phyloP scores from a whole-genome alignment of 805 yeast species.

The Candida railenensis region DNA sequence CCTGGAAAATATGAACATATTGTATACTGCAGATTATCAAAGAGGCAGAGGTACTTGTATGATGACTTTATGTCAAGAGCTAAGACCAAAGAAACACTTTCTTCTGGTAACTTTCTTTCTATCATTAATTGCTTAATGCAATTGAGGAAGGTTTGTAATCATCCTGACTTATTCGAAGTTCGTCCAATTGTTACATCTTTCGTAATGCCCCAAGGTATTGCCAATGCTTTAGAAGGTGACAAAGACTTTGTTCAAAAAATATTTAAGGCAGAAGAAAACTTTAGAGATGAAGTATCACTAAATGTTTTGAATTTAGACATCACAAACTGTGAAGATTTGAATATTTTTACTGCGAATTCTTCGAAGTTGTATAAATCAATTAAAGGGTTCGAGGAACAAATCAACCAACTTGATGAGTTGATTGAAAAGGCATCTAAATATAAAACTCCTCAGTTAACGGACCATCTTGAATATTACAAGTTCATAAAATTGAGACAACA shows the following conservation, averaged over 20 bases:
- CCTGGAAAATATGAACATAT: constrained; percentile 97
- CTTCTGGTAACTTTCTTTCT: constrained; percentile 90
- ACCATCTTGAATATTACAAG: constrained; percentile 59
- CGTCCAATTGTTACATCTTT: constrained; percentile 92
- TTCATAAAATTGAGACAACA: constrained; percentile 54
- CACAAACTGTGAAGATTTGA: constrained; percentile 43
- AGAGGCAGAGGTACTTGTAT: constrained; percentile 86
- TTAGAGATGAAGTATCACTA: constrained; percentile 39
- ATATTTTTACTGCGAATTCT: constrained; percentile 47
- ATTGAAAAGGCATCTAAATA: constrained; percentile 19
- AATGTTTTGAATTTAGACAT: constrained; percentile 62
- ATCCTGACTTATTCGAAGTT: constrained; percentile 94
- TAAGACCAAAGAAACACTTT: constrained; percentile 88
- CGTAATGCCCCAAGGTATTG: constrained; percentile 66
- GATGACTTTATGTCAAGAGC: constrained; percentile 98
- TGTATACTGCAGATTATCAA: constrained; percentile 85
- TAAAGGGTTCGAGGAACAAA: constrained; percentile 41
- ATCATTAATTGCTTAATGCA: constrained; percentile 98
- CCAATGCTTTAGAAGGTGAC: constrained; percentile 43
- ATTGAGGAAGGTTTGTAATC: constrained; percentile 92
- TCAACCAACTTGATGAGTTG: constrained; percentile 40
- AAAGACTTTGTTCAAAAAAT: constrained; percentile 33
- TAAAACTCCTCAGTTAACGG: constrained; percentile 22
- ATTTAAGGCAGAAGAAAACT: constrained; percentile 15
- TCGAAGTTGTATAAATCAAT: constrained; percentile 48